phyloP scores from a whole-genome alignment of 2,329 filamentous ascomycete genomes.

The Aspergillus sp. region DNA sequence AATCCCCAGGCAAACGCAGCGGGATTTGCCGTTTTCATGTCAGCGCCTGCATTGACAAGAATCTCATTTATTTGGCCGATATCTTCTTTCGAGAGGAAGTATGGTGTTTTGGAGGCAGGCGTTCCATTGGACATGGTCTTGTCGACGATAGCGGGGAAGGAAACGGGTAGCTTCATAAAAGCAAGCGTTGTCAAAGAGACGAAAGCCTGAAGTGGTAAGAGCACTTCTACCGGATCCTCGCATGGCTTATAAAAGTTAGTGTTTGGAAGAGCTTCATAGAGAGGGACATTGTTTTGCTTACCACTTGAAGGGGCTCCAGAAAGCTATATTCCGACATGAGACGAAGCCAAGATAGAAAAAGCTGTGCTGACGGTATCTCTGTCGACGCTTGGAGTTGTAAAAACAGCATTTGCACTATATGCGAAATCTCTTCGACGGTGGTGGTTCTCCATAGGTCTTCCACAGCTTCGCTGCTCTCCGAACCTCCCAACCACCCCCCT shows the following conservation, averaged over 20 bases:
- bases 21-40: slow-evolving; percentile 65
- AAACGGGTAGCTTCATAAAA: slow-evolving; percentile 67
- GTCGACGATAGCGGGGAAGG: slow-evolving; percentile 53
- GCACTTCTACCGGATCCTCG: slow-evolving; percentile 36
- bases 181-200: slow-evolving; percentile 69
- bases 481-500: slow-evolving; percentile 47
- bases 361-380: slow-evolving; percentile 56
- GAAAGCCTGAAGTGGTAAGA: slow-evolving; percentile 65
- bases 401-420: slow-evolving; percentile 72
- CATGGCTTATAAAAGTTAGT: slow-evolving; percentile 34
- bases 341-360: slow-evolving; percentile 71
- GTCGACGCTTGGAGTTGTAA: slow-evolving; percentile 63
- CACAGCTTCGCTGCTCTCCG: slow-evolving; percentile 53
- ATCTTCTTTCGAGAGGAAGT: slow-evolving; percentile 67
- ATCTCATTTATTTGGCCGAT: slow-evolving; percentile 72
- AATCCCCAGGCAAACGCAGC: slow-evolving; percentile 80
- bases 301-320: slow-evolving; percentile 61
- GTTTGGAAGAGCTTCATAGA: slow-evolving; percentile 1
- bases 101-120: slow-evolving; percentile 48
- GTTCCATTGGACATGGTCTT: slow-evolving; percentile 21
- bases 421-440: slow-evolving; percentile 67
- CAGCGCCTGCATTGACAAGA: slow-evolving; percentile 59
- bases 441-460: slow-evolving; percentile 64
- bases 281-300: slow-evolving; percentile 39
- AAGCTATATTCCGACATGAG: slow-evolving; percentile 69